Base-by-base conservation (phyloP, 2,329 filamentous ascomycete genomes). In the Aspergillus floridensis region DNA sequence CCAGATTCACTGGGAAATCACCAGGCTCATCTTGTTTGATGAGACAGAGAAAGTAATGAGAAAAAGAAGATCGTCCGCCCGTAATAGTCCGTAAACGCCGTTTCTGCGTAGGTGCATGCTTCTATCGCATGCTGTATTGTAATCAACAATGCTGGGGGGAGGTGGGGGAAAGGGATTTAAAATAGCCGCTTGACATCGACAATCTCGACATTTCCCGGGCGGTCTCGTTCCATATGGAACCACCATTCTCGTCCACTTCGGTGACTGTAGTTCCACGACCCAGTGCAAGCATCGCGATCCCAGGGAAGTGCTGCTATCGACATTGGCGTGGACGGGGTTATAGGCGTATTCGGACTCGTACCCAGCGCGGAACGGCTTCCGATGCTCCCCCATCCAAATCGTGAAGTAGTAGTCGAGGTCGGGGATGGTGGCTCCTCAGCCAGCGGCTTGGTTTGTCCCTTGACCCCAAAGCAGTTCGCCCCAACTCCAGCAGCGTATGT, bases 191-290 rank as follows among this genome's bases (percentile, higher is more conserved):
- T 71, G 29, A 70, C 57, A 35, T 72, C 68, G 54, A 75, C 67
- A 47, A 72, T 63, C 46, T 76, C 72, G 12, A 68, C 60, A 38
- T 69, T 70, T 32, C 66, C 65, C 12, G 72, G 72, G 38, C 75
- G 74, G 59, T 78, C 76, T 46, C 77, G 72, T 64, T 79, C 77
- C 66, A 77, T 72, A 59, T 79, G 77, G 59, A 73, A 76, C 77
- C 77, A 79, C 77, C 77, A 79, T 24, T 79, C 77, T 41, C 76
- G 73, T 24, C 76, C 76, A 46, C 54, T 66, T 57, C 72, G 74
- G 61, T 78, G 75, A 19, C 67, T 65, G 48, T 72, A 71, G 59
- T 79, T 79, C 77, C 77, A 79, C 5, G 75, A 73, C 8, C 77
- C 77, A 46, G 75, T 78, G 60, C 77, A 79, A n/a, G 70, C 72